Evolutionary conservation across 306 rosid species (phyloP), one percentile per base, ranked within the genome.

Genomic region (Sechiopsis laciniata): DNA sequence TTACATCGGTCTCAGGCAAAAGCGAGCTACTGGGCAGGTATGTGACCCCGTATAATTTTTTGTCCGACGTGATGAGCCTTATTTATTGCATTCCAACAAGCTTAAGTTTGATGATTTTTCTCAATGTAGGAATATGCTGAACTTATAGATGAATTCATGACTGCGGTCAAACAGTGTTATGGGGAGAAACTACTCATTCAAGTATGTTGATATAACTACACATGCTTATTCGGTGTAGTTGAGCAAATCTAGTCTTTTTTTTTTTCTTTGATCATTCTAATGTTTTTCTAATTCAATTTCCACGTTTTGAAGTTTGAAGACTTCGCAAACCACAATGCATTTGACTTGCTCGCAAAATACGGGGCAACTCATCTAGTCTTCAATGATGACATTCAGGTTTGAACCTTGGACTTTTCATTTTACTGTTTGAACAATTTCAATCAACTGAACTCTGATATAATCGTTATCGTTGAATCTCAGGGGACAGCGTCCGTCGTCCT

Each of bases 401-500:
- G 50, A 52, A 35, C 64, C 74, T 55, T 42, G 9, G 60, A 37
- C 54, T 76, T 71, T 58, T 74, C 12, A 37, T 76, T 50, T 48
- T 64, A 45, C 26, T 58, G 51, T 60, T 46, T 57, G 61, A 48
- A 57, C 52, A 68, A 32, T 65, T 32, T 69, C 7, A 51, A 75
- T 11, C 60, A 55, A 9, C 53, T 35, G 40, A 21, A 22, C 40
- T 53, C 65, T 70, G 42, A 82, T 77, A 16, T 55, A 16, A 29
- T 66, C 53, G 66, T 55, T 3, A 35, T 55, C 8, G 40, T 66
- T 56, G 73, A 60, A 62, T 81, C 83, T 68, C 89, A 94, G 99
- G 99, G 99, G 78, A 95, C 99, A 48, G 97, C 97, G n/a, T 84
- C 99, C 2, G 97, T 95, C 69, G 97, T 95, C 78, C 97, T 91